These are phyloP conservation scores for Bryoerythrophyllum caledonicum DNA, from an alignment of 225 moss, liverwort and hornwort species.

Conservation along the genomic window DNA sequence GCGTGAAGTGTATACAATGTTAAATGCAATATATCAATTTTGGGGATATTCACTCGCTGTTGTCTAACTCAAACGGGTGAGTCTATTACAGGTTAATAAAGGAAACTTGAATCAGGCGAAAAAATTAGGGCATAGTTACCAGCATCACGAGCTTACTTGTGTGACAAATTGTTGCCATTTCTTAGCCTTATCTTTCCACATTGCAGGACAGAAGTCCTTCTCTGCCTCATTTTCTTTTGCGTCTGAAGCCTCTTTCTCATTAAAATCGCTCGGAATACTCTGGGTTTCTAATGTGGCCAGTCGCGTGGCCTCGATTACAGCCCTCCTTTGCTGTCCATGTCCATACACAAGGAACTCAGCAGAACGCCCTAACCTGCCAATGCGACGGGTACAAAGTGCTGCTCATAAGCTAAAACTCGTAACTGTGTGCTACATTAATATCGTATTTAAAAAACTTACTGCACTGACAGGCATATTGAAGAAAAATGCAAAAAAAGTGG, in stretches of 20 bases:
- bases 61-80: background rate
- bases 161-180: constrained; percentile 90
- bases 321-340: constrained; percentile 89
- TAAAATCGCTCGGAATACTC: constrained; percentile 18
- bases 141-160: constrained; percentile 52
- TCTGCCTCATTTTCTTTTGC: constrained; percentile 28
- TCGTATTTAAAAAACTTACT: background rate
- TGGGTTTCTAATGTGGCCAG: constrained; percentile 55
- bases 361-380: constrained; percentile 80
- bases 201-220: constrained; percentile 38
- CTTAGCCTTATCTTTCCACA: constrained; percentile 88
- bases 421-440: background rate
- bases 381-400: constrained; percentile 17
- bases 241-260: constrained; percentile 29
- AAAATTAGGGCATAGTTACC: background rate
- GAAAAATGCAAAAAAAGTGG: background rate
- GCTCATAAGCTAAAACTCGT: constrained; percentile 11
- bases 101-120: background rate
- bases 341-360: constrained; percentile 89
- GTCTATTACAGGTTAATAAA: background rate
- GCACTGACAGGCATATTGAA: background rate
- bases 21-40: background rate
- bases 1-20: background rate
- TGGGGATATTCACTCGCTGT: background rate
- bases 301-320: constrained; percentile 88